Base-by-base conservation (phyloP, 176 grass and related monocot species). In the Oryza rufipogon region DNA sequence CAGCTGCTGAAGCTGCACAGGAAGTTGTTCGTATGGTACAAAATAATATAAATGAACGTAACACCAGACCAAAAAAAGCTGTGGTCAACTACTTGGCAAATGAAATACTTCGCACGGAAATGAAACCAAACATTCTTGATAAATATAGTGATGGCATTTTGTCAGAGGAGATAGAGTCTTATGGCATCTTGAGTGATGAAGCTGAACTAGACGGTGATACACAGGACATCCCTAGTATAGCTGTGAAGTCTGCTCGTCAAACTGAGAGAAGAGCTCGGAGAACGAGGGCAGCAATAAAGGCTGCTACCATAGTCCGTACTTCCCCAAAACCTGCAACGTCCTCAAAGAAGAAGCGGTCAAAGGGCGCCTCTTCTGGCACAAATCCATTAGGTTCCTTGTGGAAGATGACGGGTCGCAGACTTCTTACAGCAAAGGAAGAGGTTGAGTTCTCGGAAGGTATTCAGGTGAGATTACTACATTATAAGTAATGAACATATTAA, bases 371-470 rank as follows among this genome's bases (percentile, higher is more conserved):
- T n/a, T 74, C 88, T 74, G 77, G 80, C 44, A 78, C 85, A 71
- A 88, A 92, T 83, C 90, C 90, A 78, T 92, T 92, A 81, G 83
- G 90, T 83, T 89, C 86, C 46, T 83, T 92, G 32, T 88, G 90
- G 86, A 82, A 88, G 73, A 79, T 88, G 87, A 86, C 90, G 56
- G 84, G 79, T 22, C 60, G 74, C 45, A 88, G 66, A 78, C 86
- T 92, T 89, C 90, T 92, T 82, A 86, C 90, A 83, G 86, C 83
- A 86, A 81, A 85, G 47, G 86, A 92, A 86, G 90, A 89, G 83
- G 83, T 92, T 83, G 86, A 92, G 30, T 85, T 92, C 63, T 92
- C 90, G 25, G 56, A 92, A 75, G 86, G 86, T 78, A 92, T 92
- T 80, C 86, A 92, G 83, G 90, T 92, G 66, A 82, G 74, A 66